Evolutionary conservation across 2,329 filamentous ascomycete genomes (phyloP), one percentile per base, ranked within the genome.

Genomic region (Tolypocladium album): DNA sequence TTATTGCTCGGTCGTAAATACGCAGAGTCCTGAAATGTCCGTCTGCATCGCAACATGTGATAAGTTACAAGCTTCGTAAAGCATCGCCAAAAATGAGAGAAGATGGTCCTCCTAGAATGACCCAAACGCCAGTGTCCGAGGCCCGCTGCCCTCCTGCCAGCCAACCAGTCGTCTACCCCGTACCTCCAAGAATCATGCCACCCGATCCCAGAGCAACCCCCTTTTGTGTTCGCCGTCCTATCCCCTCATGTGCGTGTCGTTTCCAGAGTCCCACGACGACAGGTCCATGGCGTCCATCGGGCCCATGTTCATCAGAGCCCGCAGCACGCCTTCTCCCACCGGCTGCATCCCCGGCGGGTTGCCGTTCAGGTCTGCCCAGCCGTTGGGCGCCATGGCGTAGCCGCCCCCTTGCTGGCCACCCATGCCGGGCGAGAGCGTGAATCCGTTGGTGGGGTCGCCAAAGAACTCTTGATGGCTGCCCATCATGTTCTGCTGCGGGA

Each of bases 281-380:
- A 82, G 71, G 64, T 83, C 82, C 80, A 87, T 84, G 13, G 79
- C 78, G 64, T 86, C 83, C 78, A 87, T 83, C 0, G 82, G 76
- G 9, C 79, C 80, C 74, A 85, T 79, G 59, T 78, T 80, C 78
- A 85, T 82, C 60, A 86, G 71, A 11, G 81, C 79, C 60, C 81
- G 75, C 55, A 86, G 70, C 52, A 86, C 78, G 0, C 82, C 82
- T 56, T 86, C 82, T 0, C 81, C 78, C 17, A 83, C 78, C 6
- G 81, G 81, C 24, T 80, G 80, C 73, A 84, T 80, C 11, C 76
- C 78, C 22, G 61, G 43, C 9, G 75, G 70, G 58, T 78, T 75
- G 24, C 72, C 72, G 47, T 71, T 65, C 39, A 78, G 66, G 55
- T 76, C 70, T 39, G 71, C 66, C 81, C 82, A 83, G 3, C 74